Evolutionary conservation across 1,284 basidiomycete species (phyloP).

Genomic region (Schizophyllum commune): DNA sequence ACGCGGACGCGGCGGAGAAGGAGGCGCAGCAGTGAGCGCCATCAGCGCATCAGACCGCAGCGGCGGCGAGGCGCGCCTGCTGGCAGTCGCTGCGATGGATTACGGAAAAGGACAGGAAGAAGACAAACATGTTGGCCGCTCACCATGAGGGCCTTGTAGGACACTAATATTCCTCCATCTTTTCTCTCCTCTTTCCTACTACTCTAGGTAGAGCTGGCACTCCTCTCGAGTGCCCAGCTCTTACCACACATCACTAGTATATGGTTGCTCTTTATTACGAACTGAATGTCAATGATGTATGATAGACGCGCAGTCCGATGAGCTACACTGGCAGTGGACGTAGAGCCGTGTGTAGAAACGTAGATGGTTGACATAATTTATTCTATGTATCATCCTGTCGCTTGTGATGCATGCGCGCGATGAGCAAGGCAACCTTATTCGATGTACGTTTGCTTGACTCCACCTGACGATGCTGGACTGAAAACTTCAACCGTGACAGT

Average conservation of each 20-base stretch:
- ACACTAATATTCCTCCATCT: not conserved
- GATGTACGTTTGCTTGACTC: too few relatives aligned
- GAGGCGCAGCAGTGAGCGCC: not conserved
- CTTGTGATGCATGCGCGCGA: not conserved
- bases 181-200: not conserved
- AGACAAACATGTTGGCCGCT: not conserved
- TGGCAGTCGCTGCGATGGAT: not conserved
- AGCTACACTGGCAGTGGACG: too few relatives aligned
- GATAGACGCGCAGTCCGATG: not conserved
- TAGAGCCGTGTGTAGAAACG: too few relatives aligned
- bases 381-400: not conserved
- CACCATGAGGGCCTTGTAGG: not conserved
- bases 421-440: too few relatives aligned
- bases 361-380: not conserved
- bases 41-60: not conserved
- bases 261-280: not conserved
- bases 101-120: not conserved
- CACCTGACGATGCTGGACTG: too few relatives aligned
- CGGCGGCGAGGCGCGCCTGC: too few relatives aligned
- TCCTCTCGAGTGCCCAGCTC: too few relatives aligned
- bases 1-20: constrained; percentile 25
- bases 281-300: not conserved
- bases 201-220: too few relatives aligned
- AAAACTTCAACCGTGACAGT: too few relatives aligned
- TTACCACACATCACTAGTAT: not conserved